Base-by-base conservation (phyloP, 495 filamentous ascomycete species). In the Podospora pseudoanserina region DNA sequence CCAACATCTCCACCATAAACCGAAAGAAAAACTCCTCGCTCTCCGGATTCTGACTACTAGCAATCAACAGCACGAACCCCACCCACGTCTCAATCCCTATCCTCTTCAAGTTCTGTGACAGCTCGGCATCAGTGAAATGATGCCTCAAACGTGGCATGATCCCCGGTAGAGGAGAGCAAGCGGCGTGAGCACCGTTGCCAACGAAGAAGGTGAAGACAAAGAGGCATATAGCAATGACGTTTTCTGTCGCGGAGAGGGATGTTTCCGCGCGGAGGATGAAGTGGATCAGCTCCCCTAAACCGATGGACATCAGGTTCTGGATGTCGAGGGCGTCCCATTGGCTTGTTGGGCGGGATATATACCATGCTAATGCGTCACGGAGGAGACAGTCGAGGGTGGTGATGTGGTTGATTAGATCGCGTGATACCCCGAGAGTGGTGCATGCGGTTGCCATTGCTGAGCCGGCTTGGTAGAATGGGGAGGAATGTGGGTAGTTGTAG, bases 41-140 rank as follows among this genome's bases (percentile, higher is more conserved):
- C 19, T 55, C 65, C 4, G 60, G 65, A 53, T 64, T 65, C 27
- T 70, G 60, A 1, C 60, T 60, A 4, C 65, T 67, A 19, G 65
- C 61, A 11, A 72, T 69, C 11, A 67, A 34, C n/a, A 72, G 26
- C 13, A 72, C 30, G 7, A 72, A 53, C 15, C 63, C 70, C 2
- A 69, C 70, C 70, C 70, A 72, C 2, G 27, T 66, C 7, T 72
- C 67, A 4, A 72, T 61, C 4, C 70, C 70, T 3, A 65, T 67
- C 1, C 32, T 59, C 28, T 58, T 60, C 16, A 72, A 61, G 19
- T 15, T 28, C 4, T 16, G 5, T 19, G 13, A 44, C 27, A 67
- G 23, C 6, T 44, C 6, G 0, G 64, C 23, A 18, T 67, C 64
- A 6, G 16, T 4, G 5, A 72, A 65, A 18, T 72, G 67, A 60